These are phyloP conservation scores for Aspergillus alliaceus DNA, from an alignment of 2,329 filamentous ascomycete genomes.

Conservation along the genomic window DNA sequence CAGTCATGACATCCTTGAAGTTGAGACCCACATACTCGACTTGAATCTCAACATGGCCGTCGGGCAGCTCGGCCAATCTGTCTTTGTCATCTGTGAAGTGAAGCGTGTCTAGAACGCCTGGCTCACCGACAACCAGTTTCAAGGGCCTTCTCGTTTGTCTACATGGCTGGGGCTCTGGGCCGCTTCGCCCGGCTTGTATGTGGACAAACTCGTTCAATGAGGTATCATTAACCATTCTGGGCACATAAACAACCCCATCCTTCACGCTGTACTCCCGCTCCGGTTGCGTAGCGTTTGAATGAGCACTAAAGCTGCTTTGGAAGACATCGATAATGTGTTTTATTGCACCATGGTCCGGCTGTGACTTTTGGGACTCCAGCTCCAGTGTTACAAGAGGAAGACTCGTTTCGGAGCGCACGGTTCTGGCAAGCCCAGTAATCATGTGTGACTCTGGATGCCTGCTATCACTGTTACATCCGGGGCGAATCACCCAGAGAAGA, in stretches of 20 bases:
- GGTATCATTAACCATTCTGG: neutral
- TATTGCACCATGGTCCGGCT: neutral
- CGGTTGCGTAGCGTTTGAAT: neutral
- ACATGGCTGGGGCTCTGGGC: neutral
- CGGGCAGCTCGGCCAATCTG: neutral
- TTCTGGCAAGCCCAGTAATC: neutral
- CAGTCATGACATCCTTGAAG: slow-evolving; percentile 2
- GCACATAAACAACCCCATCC: neutral
- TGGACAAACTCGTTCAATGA: neutral
- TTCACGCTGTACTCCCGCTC: neutral
- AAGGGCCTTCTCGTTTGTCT: neutral
- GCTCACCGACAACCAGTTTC: neutral
- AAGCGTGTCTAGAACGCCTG: neutral
- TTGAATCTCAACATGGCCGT: neutral
- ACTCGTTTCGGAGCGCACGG: neutral
- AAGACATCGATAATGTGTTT: neutral
- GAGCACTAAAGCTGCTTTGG: no score
- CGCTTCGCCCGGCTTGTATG: neutral
- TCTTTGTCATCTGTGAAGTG: neutral
- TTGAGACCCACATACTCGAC: neutral
- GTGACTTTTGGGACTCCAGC: neutral
- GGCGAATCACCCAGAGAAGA: neutral
- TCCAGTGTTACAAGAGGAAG: neutral
- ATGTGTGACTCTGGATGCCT: neutral
- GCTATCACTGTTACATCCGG: neutral